Conservation (phyloP, 2,329 filamentous ascomycete genomes). For the Plenodomus lindquistii region DNA sequence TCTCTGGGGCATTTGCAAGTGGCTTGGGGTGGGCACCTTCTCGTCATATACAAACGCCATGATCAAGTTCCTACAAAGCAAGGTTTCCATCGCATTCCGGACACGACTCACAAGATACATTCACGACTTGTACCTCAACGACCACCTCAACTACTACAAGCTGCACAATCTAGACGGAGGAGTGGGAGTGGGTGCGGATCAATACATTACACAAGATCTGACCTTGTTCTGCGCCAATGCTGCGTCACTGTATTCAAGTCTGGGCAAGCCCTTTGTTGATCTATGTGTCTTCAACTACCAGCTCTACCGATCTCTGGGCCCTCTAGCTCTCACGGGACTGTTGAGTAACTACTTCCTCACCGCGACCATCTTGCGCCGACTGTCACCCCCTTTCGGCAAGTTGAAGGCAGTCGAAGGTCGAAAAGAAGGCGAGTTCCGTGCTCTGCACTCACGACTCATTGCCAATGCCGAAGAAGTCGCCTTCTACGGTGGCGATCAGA, state of each 20-base stretch:
- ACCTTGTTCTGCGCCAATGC: conserved; percentile 94
- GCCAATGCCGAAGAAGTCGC: conserved; percentile 97
- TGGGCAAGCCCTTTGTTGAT: conserved; percentile 98
- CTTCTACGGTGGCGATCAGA: conserved; percentile 94
- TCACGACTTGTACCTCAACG: conserved; percentile 93
- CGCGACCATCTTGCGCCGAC: conserved; percentile 80
- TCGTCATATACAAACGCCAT: conserved; percentile 98
- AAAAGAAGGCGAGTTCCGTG: conserved; percentile 93
- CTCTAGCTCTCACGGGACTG: conserved; percentile 81
- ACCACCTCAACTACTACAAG: conserved; percentile 96
- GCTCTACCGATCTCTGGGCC: conserved; percentile 87
- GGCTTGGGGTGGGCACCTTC: conserved; percentile 90
- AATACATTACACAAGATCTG: conserved; percentile 96
- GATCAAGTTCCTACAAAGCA: conserved; percentile 98
- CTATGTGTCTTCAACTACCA: conserved; percentile 98
- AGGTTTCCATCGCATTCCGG: conserved; percentile 97
- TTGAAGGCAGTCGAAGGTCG: conserved; percentile 94
- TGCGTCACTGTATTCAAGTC: conserved; percentile 88
- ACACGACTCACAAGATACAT: conserved; percentile 95
- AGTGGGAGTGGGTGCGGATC: conserved; percentile 87
- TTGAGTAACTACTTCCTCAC: conserved; percentile 94
- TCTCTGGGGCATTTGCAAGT: conserved; percentile 86
- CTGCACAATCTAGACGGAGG: conserved; percentile 90
- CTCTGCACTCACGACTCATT: conserved; percentile 86
- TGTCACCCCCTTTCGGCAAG: conserved; percentile 96